Base-by-base conservation (phyloP, 208 protist species). In the Leishmania martiniquensis region DNA sequence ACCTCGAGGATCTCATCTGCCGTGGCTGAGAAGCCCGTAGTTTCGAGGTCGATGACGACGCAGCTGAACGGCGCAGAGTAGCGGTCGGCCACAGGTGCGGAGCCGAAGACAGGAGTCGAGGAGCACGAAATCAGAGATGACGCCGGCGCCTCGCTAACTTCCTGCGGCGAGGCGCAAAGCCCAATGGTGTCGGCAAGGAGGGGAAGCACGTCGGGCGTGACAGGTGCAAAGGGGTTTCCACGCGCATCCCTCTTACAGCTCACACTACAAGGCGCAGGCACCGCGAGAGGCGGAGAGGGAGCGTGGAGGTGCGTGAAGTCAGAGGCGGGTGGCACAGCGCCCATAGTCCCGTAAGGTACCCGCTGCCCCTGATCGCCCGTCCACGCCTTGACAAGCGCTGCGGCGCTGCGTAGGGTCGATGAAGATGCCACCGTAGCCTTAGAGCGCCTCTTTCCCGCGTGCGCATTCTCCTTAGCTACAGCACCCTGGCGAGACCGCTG, bases 21-120 rank as follows among this genome's bases (percentile, higher is more conserved):
- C 44, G 73, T 45, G 29, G 83, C 55, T 22, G 80, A 86, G 39
- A 95, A 88, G 42, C 91, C 91, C 4, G 91, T 95, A 25, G 91
- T 95, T 72, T 95, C 91, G 20, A 95, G 51, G 70, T 93, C 89
- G 10, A 95, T 42, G 37, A 87, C 84, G 22, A 91, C 68, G 37
- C 76, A 84, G 73, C 81, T 88, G 73, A 87, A 85, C 1, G 81
- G 71, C 9, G 12, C 65, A 2, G 65, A 69, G 65, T 7, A 15
- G 65, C 62, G 13, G 20, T 17, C 5, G 54, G 70, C 25, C 59
- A 39, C 34, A 29, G 9, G 49, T 44, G 42, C 65, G 12, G 39
- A 29, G 44, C 2, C 59, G 25, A 34, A n/a, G 51, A 59, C 47
- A 4, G 44, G 47, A 73, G 68, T n/a, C 34, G 22, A 69, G 65